Base-by-base conservation (phyloP, 495 filamentous ascomycete species). In the Aeminium ludgeri region DNA sequence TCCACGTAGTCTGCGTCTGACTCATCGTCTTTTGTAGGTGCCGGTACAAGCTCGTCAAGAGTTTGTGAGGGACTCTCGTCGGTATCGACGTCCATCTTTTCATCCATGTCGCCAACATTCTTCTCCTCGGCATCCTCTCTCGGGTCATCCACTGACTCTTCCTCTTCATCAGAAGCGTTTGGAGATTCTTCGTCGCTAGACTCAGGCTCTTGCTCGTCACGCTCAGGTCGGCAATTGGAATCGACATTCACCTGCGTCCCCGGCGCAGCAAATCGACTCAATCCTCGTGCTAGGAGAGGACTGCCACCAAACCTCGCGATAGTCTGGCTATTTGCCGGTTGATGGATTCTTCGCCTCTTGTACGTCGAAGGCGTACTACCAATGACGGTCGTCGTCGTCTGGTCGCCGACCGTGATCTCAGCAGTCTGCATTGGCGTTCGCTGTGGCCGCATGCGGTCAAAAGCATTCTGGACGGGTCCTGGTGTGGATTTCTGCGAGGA, bases 341-440 rank as follows among this genome's bases (percentile, higher is more conserved):
- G 49, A 35, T 57, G 44, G 7, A 58, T 52, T 15, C 57, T 44
- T 17, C 63, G 53, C 38, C 65, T 66, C 42, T 60, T 64, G 20
- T 60, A 57, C 1, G 56, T 28, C n/a, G n/a, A n/a, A 38, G 63
- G 59, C 48, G 61, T 68, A 36, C 38, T 30, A 10, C 73, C 74
- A 43, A 80, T 57, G 33, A 70, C 61, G 0, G 70, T 68, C 5
- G 65, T 85, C 16, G 85, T 74, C 0, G 82, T 85, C 30, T 72
- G 73, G 39, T 80, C 70, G 2, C 84, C 87, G 40, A 96, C 80
- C 0, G 84, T 94, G 23, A 96, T 89, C 2, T 83, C 94, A 23
- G 87, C 86, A 36, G 76, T 64, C 54, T 85, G 79, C n/a, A 69
- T 64, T 5, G 70, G 68, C 10, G 65, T 56, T 25, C 82, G 72